These are phyloP conservation scores for Aegilops tauschii DNA, from an alignment of 176 grass and related monocot genomes.

Conservation along the genomic window DNA sequence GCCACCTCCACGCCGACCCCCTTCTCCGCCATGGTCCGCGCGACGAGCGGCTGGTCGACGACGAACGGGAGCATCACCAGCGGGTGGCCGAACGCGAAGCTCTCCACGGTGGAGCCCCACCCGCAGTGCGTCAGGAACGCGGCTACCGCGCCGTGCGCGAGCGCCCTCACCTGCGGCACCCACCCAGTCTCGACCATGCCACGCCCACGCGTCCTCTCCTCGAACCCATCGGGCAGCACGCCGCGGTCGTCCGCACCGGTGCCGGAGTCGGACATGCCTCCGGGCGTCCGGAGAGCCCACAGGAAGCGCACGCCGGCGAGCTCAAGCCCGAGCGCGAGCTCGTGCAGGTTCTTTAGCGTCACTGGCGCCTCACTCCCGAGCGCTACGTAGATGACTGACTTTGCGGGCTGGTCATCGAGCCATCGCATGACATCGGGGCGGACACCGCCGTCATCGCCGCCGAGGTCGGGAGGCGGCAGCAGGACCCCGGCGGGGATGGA, in stretches of 20 bases:
- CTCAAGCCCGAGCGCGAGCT: slow-evolving; percentile 52
- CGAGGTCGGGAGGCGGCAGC: neutral
- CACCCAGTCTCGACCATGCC: slow-evolving; percentile 22
- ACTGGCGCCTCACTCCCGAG: slow-evolving; percentile 52
- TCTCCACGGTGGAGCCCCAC: slow-evolving; percentile 57
- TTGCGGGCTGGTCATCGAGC: slow-evolving; percentile 23
- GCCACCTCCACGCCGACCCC: slow-evolving; percentile 39
- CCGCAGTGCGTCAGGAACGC: slow-evolving; percentile 71
- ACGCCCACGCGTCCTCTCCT: neutral
- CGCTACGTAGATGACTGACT: slow-evolving; percentile 54
- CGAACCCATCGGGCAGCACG: slow-evolving; percentile 41
- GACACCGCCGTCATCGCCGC: no score
- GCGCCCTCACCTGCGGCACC: slow-evolving; percentile 46
- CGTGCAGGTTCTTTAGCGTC: slow-evolving; percentile 27
- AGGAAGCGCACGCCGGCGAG: slow-evolving; percentile 46
- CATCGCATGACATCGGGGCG: slow-evolving; percentile 23
- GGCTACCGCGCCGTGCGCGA: slow-evolving; percentile 29
- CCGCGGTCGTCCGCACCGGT: neutral
- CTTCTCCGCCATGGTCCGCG: slow-evolving; percentile 21
- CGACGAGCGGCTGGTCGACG: slow-evolving; percentile 34
- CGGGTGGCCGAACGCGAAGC: slow-evolving; percentile 51
- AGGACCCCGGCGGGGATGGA: slow-evolving; percentile 35
- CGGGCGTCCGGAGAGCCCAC: slow-evolving; percentile 45
- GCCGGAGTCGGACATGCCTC: neutral
- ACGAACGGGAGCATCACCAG: slow-evolving; percentile 53